These are phyloP conservation scores for Alternaria conjuncta DNA, from an alignment of 2,329 filamentous ascomycete genomes.

Conservation along the genomic window DNA sequence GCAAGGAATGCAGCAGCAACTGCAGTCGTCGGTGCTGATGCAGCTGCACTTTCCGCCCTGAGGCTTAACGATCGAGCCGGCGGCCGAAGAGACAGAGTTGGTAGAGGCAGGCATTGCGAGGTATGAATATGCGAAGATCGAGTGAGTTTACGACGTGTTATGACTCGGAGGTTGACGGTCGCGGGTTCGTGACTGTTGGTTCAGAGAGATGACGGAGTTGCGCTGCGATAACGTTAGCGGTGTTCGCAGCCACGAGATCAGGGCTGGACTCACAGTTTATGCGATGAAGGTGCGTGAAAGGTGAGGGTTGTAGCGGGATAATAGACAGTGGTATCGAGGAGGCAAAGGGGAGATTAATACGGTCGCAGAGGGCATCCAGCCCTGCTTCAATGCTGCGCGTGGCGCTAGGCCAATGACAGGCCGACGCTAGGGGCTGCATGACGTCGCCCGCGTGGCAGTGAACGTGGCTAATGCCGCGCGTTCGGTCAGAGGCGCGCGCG, in stretches of 20 bases:
- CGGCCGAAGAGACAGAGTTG: conserved; percentile 38
- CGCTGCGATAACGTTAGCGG: conserved; percentile 3
- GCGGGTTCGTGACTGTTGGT: not conserved
- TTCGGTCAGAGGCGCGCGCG: not conserved
- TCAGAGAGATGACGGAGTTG: not conserved
- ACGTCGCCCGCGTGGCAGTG: conserved; percentile 35
- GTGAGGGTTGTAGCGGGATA: not conserved
- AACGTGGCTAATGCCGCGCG: conserved; percentile 4
- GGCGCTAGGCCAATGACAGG: conserved; percentile 19
- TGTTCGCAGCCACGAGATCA: not conserved
- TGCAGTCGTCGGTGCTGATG: conserved; percentile 40
- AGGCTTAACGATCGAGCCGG: conserved; percentile 46
- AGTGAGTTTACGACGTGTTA: not conserved
- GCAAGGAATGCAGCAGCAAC: conserved; percentile 46
- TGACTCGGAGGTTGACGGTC: not conserved
- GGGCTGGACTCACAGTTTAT: not conserved
- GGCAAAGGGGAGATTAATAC: conserved; percentile 18
- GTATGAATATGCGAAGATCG: not conserved
- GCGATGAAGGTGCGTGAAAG: not conserved
- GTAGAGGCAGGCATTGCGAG: conserved; percentile 42
- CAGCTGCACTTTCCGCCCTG: conserved; percentile 39
- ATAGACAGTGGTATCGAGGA: not conserved
- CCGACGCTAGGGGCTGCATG: conserved; percentile 23
- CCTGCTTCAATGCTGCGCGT: conserved; percentile 25
- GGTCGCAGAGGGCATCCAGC: conserved; percentile 10